Percentiles rank a stretch among this genome's conserved stretches.
phyloP scores from a whole-genome alignment of 768 basidiomycete genomes.

The Rhodotorula babjevae region DNA sequence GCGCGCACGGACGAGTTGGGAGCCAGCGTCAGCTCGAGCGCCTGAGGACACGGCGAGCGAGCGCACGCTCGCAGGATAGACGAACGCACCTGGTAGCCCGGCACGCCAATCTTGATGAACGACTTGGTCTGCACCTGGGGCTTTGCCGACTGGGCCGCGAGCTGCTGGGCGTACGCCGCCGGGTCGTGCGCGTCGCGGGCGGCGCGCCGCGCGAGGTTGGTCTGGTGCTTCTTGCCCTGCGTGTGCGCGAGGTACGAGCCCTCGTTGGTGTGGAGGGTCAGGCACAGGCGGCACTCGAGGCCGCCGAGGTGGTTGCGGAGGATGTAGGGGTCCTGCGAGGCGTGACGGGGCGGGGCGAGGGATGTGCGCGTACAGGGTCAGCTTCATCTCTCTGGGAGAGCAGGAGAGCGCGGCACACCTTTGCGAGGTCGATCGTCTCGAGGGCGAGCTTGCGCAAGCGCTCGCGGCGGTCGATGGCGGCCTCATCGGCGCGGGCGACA shows the following conservation, averaged over 20 bases:
- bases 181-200: conserved; percentile 96
- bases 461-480: conserved; percentile 90
- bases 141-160: conserved; percentile 36
- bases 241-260: conserved; percentile 98
- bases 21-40: too few relatives aligned
- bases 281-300: conserved; percentile 92
- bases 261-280: conserved; percentile 98
- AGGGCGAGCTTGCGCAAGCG: conserved; percentile 73
- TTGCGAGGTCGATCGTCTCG: conserved; percentile 72
- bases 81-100: conserved; percentile 60
- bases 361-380: too few relatives aligned
- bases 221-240: conserved; percentile 99
- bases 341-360: too few relatives aligned
- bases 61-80: neutral
- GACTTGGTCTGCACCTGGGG: conserved; percentile 75
- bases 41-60: too few relatives aligned
- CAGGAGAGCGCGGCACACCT: conserved; percentile 54
- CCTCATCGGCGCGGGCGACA: conserved; percentile 90
- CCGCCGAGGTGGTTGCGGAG: conserved; percentile 97
- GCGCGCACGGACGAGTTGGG: conserved; percentile 26
- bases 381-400: neutral
- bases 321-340: conserved; percentile 83
- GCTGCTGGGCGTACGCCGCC: conserved; percentile 71
- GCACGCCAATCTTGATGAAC: conserved; percentile 94
- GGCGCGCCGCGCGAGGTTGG: conserved; percentile 91